phyloP scores from a whole-genome alignment of 2,329 filamentous ascomycete species.

The Ophiostoma pallidulum region DNA sequence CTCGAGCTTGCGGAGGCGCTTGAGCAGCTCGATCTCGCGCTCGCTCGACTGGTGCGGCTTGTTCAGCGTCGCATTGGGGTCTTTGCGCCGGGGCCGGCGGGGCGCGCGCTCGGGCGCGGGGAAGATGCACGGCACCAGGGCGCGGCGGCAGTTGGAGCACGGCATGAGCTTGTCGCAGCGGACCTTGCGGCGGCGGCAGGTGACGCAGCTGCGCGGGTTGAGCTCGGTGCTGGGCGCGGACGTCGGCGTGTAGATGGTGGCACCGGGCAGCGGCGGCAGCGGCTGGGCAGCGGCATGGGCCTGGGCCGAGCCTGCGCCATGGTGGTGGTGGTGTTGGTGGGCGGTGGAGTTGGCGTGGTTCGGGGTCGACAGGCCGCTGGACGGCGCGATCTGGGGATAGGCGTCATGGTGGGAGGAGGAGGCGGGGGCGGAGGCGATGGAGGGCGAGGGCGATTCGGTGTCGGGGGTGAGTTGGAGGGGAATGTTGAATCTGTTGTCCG shows the following conservation, averaged over 20 bases:
- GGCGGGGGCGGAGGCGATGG: not conserved
- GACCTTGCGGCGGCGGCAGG: slow-evolving; percentile 46
- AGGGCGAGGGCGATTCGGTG: slow-evolving; percentile 10
- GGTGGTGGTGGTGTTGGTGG: slow-evolving; percentile 4
- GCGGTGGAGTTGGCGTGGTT: not conserved
- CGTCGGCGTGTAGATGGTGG: slow-evolving; percentile 22
- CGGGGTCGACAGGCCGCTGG: not conserved
- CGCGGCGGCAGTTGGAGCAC: slow-evolving; percentile 47
- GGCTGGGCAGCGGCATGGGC: slow-evolving; percentile 9
- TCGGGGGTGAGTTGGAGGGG: slow-evolving; percentile 9
- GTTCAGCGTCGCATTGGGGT: slow-evolving; percentile 43
- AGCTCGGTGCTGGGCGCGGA: slow-evolving; percentile 18
- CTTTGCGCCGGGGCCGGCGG: slow-evolving; percentile 50
- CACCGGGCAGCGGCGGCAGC: slow-evolving; percentile 19
- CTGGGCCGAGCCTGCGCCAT: slow-evolving; percentile 10
- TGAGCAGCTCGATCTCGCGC: slow-evolving; percentile 59
- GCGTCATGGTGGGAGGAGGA: slow-evolving; percentile 4
- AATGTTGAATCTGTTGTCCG: slow-evolving; percentile 2
- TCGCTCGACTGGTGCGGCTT: slow-evolving; percentile 48
- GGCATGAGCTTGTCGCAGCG: slow-evolving; percentile 48
- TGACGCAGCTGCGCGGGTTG: slow-evolving; percentile 39
- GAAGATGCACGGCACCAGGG: slow-evolving; percentile 41
- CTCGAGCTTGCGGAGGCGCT: slow-evolving; percentile 62
- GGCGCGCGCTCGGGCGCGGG: slow-evolving; percentile 41
- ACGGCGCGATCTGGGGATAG: not conserved